These are phyloP conservation scores for Cucurbitaria berberidis DNA, from an alignment of 2,329 filamentous ascomycete species.

Conservation along the genomic window DNA sequence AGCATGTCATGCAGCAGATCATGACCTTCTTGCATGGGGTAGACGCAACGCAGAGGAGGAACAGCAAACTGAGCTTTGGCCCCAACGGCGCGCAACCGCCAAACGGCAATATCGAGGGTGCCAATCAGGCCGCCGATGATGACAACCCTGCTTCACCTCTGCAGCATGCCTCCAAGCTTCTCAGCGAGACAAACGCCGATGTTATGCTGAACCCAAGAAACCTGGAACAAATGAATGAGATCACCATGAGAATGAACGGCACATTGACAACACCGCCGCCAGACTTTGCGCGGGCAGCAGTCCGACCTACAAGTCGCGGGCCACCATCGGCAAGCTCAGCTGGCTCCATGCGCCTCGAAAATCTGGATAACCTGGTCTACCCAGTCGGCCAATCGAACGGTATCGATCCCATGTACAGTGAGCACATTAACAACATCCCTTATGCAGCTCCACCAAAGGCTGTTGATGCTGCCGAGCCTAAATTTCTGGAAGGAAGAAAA, in stretches of 20 bases:
- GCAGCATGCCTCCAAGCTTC: constrained; percentile 70
- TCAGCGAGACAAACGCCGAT: constrained; percentile 70
- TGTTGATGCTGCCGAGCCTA: constrained; percentile 56
- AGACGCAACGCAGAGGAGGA: constrained; percentile 68
- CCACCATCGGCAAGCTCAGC: constrained; percentile 58
- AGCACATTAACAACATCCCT: constrained; percentile 93
- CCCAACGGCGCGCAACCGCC: constrained; percentile 48
- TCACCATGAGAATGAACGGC: constrained; percentile 61
- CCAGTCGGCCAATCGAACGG: constrained; percentile 89
- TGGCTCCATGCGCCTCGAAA: constrained; percentile 60
- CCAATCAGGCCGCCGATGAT: constrained; percentile 58
- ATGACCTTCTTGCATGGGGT: constrained; percentile 71
- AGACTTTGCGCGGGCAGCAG: constrained; percentile 57
- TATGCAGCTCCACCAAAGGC: constrained; percentile 77
- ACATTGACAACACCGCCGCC: constrained; percentile 64
- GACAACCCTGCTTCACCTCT: constrained; percentile 71
- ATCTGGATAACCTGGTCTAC: constrained; percentile 79
- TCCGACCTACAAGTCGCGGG: constrained; percentile 53
- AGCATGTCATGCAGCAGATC: constrained; percentile 73
- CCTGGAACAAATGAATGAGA: constrained; percentile 69
- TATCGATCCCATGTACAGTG: constrained; percentile 92
- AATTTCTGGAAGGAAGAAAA: constrained; percentile 62
- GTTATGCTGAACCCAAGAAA: constrained; percentile 68
- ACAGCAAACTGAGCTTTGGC: constrained; percentile 58
- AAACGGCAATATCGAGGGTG: constrained; percentile 51